Base-by-base conservation (phyloP, 495 filamentous ascomycete genomes). In the Neurospora tetrasperma region DNA sequence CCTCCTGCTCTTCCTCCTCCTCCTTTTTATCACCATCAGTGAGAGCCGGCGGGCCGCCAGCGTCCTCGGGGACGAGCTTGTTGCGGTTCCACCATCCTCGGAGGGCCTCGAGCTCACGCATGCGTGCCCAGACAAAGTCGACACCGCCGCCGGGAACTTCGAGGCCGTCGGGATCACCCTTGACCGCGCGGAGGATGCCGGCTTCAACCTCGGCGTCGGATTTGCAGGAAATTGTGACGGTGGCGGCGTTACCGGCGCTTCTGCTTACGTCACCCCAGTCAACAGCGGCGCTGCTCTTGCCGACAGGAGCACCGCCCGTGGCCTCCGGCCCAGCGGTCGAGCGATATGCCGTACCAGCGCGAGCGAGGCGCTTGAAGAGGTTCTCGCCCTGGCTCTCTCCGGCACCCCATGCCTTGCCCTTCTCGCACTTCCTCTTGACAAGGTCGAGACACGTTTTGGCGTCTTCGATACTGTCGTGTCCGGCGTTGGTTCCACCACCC, bases 391-490 rank as follows among this genome's bases (percentile, higher is more conserved):
- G 89, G 6, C 87, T 83, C 31, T 94, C 94, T 70, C 86, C 87
- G 0, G 90, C 91, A 10, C 93, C 96, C 90, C 94, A 99, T 42
- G 82, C 81, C 69, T 89, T 90, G 48, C 96, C 96, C 76, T 92
- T 93, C 77, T 98, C 94, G 79, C 96, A 97, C 80, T 99, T 99
- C 79, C 92, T 89, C 78, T 95, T 97, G 11, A 97, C 89, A 2
- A 99, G 89, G 75, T 99, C 96, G 18, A 99, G 88, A 72, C 92
- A 94, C 4, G 96, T 93, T 62, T 86, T 88, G 16, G 96, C 93
- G 79, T 99, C 96, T 82, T 99, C 96, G 76, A 97, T 87, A 39
- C 92, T 93, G 85, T 98, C 90, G 77, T 99, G 96, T 10, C 96
- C 96, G 4, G 76, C 74, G 27, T 76, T 76, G 41, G 85, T 84